Conservation (phyloP, 345 rosid species). For the Theobroma cacao region DNA sequence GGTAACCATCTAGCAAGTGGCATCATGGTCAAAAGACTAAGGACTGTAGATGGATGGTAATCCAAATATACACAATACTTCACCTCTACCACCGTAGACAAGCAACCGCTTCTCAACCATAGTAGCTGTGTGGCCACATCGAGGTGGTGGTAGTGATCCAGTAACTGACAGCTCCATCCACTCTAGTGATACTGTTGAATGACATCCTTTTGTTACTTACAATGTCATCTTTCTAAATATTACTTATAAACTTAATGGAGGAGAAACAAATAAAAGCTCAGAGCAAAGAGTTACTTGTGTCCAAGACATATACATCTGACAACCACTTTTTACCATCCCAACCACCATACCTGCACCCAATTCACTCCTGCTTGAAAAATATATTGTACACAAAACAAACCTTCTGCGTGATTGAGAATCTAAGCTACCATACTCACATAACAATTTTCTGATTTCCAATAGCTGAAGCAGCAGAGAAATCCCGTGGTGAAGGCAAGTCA, state of each 20-base stretch:
- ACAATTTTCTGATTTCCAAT: conserved; percentile 85
- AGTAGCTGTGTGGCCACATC: conserved; percentile 97
- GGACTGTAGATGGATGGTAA: not conserved
- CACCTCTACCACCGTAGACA: conserved; percentile 97
- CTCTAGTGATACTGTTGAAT: conserved; percentile 82
- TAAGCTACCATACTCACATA: conserved; percentile 47
- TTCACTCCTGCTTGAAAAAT: conserved; percentile 9
- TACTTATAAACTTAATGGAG: not conserved
- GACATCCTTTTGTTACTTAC: conserved; percentile 12
- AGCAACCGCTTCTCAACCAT: conserved; percentile 95
- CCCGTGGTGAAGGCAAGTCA: conserved; percentile 89
- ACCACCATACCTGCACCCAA: conserved; percentile 80
- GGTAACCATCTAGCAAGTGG: not conserved
- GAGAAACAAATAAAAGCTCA: conserved; percentile 13
- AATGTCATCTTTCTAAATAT: conserved; percentile 1
- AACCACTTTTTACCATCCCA: conserved; percentile 99
- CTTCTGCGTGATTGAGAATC: conserved; percentile 6
- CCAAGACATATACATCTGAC: conserved; percentile 92
- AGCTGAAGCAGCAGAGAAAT: conserved; percentile 87
- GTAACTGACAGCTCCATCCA: conserved; percentile 85
- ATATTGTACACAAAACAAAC: not conserved
- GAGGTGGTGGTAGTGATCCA: conserved; percentile 86
- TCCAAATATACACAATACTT: not conserved
- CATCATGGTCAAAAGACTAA: not conserved
- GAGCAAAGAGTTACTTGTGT: conserved; percentile 64